These are phyloP conservation scores for Tuber aestivum DNA, from an alignment of 495 filamentous ascomycete species.

Conservation along the genomic window DNA sequence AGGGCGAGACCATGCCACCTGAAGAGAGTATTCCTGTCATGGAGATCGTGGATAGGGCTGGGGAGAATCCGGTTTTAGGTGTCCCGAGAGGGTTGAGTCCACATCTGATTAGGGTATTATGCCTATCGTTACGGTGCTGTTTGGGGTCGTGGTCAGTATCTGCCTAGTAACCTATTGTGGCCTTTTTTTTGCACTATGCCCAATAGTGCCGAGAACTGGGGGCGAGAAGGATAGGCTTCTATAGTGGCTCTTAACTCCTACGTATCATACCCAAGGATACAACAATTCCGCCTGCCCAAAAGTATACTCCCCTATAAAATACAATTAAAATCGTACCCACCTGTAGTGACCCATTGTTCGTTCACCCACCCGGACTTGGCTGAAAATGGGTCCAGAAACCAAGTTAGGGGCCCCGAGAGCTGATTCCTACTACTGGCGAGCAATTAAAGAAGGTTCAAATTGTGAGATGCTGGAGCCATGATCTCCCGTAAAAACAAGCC, in stretches of 20 bases:
- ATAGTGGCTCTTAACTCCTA: background rate
- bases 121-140: background rate
- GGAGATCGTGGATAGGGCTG: conserved; percentile 87
- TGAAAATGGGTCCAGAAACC: background rate
- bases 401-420: too few species aligned
- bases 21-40: conserved; percentile 87
- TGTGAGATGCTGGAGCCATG: background rate
- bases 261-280: too few species aligned
- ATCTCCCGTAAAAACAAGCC: background rate
- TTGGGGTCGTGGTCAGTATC: background rate
- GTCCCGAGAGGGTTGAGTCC: conserved; percentile 77
- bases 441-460: background rate
- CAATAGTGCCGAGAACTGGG: background rate
- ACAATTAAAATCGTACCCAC: background rate
- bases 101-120: conserved; percentile 54
- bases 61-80: conserved; percentile 70
- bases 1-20: conserved; percentile 67
- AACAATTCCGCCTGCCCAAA: background rate
- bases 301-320: background rate
- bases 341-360: background rate
- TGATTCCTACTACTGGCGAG: background rate
- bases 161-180: background rate
- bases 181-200: background rate
- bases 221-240: background rate
- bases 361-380: background rate